Conservation (phyloP, 2,329 filamentous ascomycete genomes). For the Lasiodiplodia sp. region DNA sequence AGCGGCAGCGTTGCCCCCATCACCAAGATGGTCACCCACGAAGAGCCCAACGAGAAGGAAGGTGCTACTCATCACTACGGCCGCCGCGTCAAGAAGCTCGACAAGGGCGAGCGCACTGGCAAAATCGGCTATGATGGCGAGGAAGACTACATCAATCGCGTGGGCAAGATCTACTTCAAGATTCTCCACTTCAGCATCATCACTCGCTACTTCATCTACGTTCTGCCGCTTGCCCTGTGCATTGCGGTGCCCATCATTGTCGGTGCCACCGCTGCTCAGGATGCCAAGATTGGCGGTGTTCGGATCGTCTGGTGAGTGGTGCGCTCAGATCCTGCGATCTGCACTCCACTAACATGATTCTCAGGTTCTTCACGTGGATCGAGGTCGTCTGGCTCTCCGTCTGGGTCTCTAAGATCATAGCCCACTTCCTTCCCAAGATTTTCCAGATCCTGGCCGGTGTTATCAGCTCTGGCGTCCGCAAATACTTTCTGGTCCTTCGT, state of each 20-base stretch:
- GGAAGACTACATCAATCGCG: conserved; percentile 63
- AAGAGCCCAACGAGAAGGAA: conserved; percentile 30
- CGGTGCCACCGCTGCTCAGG: conserved; percentile 59
- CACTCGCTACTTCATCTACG: conserved; percentile 70
- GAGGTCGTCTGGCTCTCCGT: conserved; percentile 70
- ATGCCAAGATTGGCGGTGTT: conserved; percentile 63
- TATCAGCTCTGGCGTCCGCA: conserved; percentile 69
- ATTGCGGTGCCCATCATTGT: conserved; percentile 70
- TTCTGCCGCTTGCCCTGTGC: conserved; percentile 63
- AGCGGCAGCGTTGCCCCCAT: conserved; percentile 45
- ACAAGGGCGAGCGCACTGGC: conserved; percentile 38
- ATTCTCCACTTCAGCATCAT: conserved; percentile 69
- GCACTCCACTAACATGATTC: conserved; percentile 10
- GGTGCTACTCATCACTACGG: conserved; percentile 34
- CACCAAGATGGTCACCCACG: conserved; percentile 36
- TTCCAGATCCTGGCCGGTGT: conserved; percentile 69
- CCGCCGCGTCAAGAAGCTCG: conserved; percentile 48
- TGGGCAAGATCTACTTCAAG: conserved; percentile 67
- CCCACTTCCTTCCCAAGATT: conserved; percentile 64
- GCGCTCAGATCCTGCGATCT: conserved; percentile 8
- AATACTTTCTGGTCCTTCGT: conserved; percentile 66
- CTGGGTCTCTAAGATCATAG: conserved; percentile 68
- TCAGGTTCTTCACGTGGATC: conserved; percentile 67
- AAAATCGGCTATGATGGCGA: conserved; percentile 52
- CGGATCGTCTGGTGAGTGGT: conserved; percentile 56